These are phyloP conservation scores for Fraxinus platypoda DNA, from an alignment of 305 asterid genomes.

Conservation along the genomic window DNA sequence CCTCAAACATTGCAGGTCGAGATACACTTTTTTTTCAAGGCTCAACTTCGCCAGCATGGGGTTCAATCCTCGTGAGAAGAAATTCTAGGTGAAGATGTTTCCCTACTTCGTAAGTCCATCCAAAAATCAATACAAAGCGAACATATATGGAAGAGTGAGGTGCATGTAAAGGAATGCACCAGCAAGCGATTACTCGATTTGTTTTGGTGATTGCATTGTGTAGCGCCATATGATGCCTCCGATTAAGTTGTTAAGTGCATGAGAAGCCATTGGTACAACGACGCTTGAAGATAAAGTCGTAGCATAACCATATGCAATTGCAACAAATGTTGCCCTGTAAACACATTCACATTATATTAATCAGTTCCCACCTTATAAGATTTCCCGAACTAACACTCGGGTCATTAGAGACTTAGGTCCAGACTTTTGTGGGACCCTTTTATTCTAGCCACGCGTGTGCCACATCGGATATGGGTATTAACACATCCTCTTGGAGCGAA, in stretches of 20 bases:
- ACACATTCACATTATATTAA: conserved; percentile 1
- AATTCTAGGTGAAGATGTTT: not conserved
- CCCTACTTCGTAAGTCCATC: not conserved
- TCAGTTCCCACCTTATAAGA: not conserved
- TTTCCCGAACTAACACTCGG: not conserved
- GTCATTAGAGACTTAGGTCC: not conserved
- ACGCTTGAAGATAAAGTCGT: conserved; percentile 56
- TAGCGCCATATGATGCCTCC: conserved; percentile 74
- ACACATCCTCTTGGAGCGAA: not conserved
- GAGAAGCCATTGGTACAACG: conserved; percentile 79
- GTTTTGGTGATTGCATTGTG: conserved; percentile 47
- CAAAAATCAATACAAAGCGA: not conserved
- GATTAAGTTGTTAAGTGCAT: conserved; percentile 71
- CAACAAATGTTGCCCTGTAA: conserved; percentile 87
- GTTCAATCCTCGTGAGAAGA: not conserved
- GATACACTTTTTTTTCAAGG: not conserved
- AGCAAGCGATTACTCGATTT: conserved; percentile 17
- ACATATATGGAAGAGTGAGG: not conserved
- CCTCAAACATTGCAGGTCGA: not conserved
- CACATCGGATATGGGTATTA: not conserved
- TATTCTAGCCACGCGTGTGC: not conserved
- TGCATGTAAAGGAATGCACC: not conserved
- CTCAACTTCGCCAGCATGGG: not conserved
- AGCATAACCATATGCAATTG: conserved; percentile 67
- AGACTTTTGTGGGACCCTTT: not conserved